These are phyloP conservation scores for Podaxis sp. DNA, from an alignment of 768 basidiomycete species.

Conservation along the genomic window DNA sequence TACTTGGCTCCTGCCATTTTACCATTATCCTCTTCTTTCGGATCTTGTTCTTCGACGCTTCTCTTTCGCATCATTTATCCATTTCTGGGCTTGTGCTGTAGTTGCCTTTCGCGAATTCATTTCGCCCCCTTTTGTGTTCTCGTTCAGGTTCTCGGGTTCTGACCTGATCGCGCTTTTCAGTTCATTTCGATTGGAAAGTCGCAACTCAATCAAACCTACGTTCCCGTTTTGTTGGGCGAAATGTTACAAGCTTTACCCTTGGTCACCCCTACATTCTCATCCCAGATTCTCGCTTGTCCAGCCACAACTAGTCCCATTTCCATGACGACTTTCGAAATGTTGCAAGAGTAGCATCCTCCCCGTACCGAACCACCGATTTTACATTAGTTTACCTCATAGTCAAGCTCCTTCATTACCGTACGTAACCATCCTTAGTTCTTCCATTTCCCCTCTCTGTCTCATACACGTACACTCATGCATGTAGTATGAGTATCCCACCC, in stretches of 20 bases:
- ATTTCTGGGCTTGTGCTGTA: background rate
- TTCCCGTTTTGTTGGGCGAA: background rate
- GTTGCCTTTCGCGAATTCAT: background rate
- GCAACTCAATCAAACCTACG: background rate
- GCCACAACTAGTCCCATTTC: background rate
- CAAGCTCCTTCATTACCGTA: background rate
- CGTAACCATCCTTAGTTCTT: background rate
- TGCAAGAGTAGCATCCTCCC: background rate
- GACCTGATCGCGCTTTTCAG: background rate
- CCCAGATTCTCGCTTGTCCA: too few species aligned
- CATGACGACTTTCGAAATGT: background rate
- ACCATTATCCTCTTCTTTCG: background rate
- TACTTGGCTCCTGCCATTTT: background rate
- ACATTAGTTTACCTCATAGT: constrained; percentile 2
- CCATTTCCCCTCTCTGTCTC: background rate
- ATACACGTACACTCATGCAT: background rate
- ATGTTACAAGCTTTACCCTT: background rate
- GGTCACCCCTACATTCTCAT: background rate
- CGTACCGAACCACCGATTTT: background rate
- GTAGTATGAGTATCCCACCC: background rate
- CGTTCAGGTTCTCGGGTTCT: background rate
- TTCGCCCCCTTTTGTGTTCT: background rate
- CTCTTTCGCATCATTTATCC: background rate
- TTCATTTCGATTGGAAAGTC: background rate
- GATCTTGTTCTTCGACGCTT: background rate